These are phyloP conservation scores for Sporothrix dimorphospora DNA, from an alignment of 2,329 filamentous ascomycete genomes.

Conservation along the genomic window DNA sequence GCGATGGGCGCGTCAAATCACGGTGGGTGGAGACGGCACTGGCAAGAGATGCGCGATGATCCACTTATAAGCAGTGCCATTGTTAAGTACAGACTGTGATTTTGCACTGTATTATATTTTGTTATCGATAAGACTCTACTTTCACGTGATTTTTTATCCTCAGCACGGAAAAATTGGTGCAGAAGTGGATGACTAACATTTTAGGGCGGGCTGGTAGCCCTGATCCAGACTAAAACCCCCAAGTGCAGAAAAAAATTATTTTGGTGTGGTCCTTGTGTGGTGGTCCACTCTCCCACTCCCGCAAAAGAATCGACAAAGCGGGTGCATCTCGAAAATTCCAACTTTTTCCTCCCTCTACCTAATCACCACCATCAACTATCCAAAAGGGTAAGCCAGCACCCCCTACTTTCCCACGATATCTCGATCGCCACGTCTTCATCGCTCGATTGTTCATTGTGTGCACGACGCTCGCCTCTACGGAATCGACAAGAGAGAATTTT, in stretches of 20 bases:
- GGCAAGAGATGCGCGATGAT: neutral
- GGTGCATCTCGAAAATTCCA: slow-evolving; percentile 32
- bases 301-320: slow-evolving; percentile 29
- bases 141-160: neutral
- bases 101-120: neutral
- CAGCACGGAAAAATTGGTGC: slow-evolving; percentile 15
- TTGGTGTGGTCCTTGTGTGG: slow-evolving; percentile 31
- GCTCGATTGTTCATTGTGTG: slow-evolving; percentile 19
- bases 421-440: slow-evolving; percentile 12
- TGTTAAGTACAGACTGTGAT: neutral
- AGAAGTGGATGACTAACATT: slow-evolving; percentile 21
- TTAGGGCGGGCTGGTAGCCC: slow-evolving; percentile 32
- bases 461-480: slow-evolving; percentile 10
- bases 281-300: slow-evolving; percentile 24
- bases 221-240: slow-evolving; percentile 26
- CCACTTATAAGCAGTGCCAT: neutral
- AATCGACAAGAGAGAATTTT: neutral
- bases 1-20: slow-evolving; percentile 7
- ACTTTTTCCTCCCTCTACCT: slow-evolving; percentile 28
- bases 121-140: neutral
- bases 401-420: slow-evolving; percentile 15
- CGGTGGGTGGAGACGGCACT: neutral
- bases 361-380: slow-evolving; percentile 30
- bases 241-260: slow-evolving; percentile 32
- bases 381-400: slow-evolving; percentile 33